phyloP scores from a whole-genome alignment of 2,329 filamentous ascomycete genomes.

The Pestalotiopsis sp. region DNA sequence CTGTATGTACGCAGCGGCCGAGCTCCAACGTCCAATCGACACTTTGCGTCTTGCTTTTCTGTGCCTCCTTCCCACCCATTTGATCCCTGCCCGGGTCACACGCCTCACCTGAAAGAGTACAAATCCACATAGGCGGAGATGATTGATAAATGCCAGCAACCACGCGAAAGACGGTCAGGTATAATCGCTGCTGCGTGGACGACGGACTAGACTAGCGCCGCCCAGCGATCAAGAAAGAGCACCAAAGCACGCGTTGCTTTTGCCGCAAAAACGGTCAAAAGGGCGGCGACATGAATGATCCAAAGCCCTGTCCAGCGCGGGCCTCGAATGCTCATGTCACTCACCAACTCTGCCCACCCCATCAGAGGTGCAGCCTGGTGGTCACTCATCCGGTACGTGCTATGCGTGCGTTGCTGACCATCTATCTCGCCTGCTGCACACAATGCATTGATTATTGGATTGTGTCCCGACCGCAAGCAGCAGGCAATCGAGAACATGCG shows the following conservation, averaged over 20 bases:
- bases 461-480: neutral
- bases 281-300: neutral
- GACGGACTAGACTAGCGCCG: neutral
- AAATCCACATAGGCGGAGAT: neutral
- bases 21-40: neutral
- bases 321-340: neutral
- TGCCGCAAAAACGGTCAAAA: neutral
- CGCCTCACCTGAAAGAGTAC: constrained; percentile 4
- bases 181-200: neutral
- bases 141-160: neutral
- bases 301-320: neutral
- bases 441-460: neutral
- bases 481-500: neutral
- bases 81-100: neutral
- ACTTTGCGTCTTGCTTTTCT: neutral
- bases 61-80: neutral
- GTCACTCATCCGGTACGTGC: neutral
- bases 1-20: neutral
- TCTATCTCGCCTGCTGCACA: neutral
- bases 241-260: neutral
- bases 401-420: neutral
- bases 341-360: neutral
- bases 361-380: neutral
- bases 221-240: neutral
- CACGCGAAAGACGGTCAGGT: constrained; percentile 1